Evolutionary conservation across 148 eudicot genomes (phyloP).

Genomic region (Camellia japonica): DNA sequence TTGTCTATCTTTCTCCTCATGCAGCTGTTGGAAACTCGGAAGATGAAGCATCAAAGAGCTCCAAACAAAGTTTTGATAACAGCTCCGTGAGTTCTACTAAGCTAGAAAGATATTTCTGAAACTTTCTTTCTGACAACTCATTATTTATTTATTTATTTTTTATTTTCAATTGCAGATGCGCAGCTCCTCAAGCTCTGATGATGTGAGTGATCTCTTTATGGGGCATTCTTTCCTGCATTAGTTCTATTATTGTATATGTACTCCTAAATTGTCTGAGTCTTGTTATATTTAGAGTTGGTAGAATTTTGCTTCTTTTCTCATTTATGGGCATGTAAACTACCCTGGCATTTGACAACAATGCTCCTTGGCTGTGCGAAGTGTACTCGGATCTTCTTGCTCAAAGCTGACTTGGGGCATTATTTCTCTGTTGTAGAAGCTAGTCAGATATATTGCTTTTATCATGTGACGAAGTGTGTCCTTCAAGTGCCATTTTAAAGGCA

Average conservation of each 20-base stretch:
- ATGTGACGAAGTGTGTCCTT: neutral
- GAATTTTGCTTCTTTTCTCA: neutral
- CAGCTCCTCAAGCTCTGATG: conserved; percentile 2
- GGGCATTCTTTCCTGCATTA: neutral
- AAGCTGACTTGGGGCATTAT: neutral
- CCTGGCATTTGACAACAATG: neutral
- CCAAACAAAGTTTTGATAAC: conserved; percentile 35
- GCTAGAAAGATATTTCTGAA: neutral
- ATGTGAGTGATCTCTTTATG: conserved; percentile 5
- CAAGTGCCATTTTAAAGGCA: neutral
- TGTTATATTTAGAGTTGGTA: neutral
- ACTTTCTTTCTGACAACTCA: neutral
- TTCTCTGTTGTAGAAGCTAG: neutral
- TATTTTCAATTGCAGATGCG: neutral
- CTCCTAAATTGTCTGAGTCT: neutral
- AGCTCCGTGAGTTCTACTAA: conserved; percentile 45
- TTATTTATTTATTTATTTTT: neutral
- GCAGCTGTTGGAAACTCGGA: conserved; percentile 41
- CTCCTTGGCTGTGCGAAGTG: neutral
- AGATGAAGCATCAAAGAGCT: conserved; percentile 33
- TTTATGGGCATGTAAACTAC: neutral
- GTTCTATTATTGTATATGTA: neutral
- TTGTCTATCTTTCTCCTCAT: conserved; percentile 51
- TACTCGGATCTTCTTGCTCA: neutral
- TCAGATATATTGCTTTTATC: neutral